Evolutionary conservation across 805 yeast genomes (phyloP).

Genomic region (Hanseniaspora nectarophila): DNA sequence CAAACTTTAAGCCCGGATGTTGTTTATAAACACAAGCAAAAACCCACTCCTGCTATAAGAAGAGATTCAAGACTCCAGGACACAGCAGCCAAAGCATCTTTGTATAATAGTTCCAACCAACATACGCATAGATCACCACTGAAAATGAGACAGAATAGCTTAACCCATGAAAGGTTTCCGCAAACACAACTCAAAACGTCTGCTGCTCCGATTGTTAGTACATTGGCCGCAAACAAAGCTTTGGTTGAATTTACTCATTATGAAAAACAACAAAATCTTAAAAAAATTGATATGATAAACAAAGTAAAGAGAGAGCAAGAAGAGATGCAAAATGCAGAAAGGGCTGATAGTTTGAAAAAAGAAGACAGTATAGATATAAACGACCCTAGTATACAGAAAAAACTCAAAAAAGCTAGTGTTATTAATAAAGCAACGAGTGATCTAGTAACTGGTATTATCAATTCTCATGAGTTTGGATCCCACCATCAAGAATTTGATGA

Average conservation of each 20-base stretch:
- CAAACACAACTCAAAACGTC: no score
- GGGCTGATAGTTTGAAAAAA: background rate
- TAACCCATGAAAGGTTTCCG: no score
- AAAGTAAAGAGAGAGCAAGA: background rate
- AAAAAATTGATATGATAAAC: background rate
- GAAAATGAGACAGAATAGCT: no score
- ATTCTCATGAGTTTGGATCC: background rate
- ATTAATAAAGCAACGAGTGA: background rate
- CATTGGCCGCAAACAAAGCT: constrained; percentile 6
- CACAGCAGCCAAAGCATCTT: background rate
- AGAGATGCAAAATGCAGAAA: background rate
- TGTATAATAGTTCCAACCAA: background rate
- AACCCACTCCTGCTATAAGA: background rate
- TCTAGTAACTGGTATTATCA: background rate
- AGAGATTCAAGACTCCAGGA: background rate
- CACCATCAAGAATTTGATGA: background rate
- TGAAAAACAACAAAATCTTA: background rate
- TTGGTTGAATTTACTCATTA: background rate
- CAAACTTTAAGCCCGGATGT: background rate
- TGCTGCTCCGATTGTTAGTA: background rate
- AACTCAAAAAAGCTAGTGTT: background rate
- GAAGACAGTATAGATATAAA: background rate
- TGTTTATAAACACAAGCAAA: background rate
- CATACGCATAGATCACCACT: background rate
- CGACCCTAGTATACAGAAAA: background rate